These are phyloP conservation scores for Paecilomyces fulvus DNA, from an alignment of 2,329 filamentous ascomycete species.

Conservation along the genomic window DNA sequence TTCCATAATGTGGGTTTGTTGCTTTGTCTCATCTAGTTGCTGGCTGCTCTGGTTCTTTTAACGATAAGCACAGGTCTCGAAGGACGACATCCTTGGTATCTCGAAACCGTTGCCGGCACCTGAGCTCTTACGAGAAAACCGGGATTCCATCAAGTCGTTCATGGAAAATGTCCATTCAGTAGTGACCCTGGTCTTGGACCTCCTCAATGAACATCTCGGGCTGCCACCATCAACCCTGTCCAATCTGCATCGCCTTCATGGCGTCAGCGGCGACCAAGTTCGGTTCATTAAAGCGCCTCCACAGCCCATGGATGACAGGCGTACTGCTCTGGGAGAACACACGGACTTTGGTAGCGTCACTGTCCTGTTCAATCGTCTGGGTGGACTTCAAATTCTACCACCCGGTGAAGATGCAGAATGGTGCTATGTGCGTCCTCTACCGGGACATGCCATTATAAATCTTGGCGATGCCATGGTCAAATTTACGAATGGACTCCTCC, in stretches of 20 bases:
- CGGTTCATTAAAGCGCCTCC: conserved; percentile 45
- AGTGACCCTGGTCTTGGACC: conserved; percentile 36
- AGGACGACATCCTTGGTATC: conserved; percentile 43
- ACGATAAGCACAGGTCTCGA: conserved; percentile 33
- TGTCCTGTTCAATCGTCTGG: conserved; percentile 48
- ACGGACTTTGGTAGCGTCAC: conserved; percentile 52
- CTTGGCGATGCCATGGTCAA: conserved; percentile 38
- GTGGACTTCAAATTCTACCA: conserved; percentile 46
- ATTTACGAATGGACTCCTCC: conserved; percentile 34
- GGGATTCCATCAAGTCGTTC: conserved; percentile 34
- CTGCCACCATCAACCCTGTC: conserved; percentile 35
- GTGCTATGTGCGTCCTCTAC: conserved; percentile 46
- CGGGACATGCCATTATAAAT: conserved; percentile 39
- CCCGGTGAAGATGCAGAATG: conserved; percentile 36
- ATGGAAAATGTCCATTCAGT: conserved; percentile 39
- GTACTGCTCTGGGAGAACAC: conserved; percentile 43
- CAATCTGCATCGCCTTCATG: conserved; percentile 38
- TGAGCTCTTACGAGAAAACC: conserved; percentile 28
- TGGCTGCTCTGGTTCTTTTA: background rate
- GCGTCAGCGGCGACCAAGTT: conserved; percentile 45
- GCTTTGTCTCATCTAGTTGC: background rate
- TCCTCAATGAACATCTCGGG: conserved; percentile 38
- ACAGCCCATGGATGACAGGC: conserved; percentile 34
- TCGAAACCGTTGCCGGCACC: conserved; percentile 35
- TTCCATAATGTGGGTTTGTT: conserved; percentile 43